Evolutionary conservation across 148 eudicot genomes (phyloP).

Genomic region (Vaccinium vitisidaea): DNA sequence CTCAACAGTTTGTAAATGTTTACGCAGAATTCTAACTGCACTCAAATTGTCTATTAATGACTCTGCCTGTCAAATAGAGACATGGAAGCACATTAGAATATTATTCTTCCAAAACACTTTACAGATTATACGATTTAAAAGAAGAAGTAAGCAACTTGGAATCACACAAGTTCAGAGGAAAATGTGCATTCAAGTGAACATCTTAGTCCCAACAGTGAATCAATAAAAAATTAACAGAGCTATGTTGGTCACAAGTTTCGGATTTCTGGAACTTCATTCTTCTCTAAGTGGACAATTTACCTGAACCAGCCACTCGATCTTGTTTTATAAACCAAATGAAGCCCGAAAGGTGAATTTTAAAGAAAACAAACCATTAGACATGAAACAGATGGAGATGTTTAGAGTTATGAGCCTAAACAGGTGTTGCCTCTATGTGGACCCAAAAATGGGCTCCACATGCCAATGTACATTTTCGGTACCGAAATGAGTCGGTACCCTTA

Average conservation of each 20-base stretch:
- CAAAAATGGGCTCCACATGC: too few species aligned
- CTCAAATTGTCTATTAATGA: background rate
- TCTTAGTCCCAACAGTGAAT: background rate
- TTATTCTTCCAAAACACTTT: background rate
- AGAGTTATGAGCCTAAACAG: background rate
- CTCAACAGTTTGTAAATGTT: background rate
- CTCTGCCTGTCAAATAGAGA: constrained; percentile 11
- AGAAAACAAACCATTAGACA: background rate
- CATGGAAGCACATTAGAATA: background rate
- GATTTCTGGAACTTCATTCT: background rate
- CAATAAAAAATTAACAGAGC: background rate
- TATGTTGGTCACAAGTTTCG: background rate
- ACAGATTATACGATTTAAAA: background rate
- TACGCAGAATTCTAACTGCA: background rate
- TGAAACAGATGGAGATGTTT: background rate
- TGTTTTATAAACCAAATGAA: constrained; percentile 1
- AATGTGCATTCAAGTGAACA: background rate
- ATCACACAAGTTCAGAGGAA: background rate
- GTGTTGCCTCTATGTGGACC: background rate
- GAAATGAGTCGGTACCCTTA: too few species aligned
- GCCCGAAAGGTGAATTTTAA: background rate
- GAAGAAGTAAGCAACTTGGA: background rate
- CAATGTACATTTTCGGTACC: too few species aligned
- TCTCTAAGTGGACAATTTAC: background rate
- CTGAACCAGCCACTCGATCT: background rate